Evolutionary conservation across 257 asterid species (phyloP), one percentile per base, ranked within the genome.

Genomic region (Asclepias syriaca): DNA sequence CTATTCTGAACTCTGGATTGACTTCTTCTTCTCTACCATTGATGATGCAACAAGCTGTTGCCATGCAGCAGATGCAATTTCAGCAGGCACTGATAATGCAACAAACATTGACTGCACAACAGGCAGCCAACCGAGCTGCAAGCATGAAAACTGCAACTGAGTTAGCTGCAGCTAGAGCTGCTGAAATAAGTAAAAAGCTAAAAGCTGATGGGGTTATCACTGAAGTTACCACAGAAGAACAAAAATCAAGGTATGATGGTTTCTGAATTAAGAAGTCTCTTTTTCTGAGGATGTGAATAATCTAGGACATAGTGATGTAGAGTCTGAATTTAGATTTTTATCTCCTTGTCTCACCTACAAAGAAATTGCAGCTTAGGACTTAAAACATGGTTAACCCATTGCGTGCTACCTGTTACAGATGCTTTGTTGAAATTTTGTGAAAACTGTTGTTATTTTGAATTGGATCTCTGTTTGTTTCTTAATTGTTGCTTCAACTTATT

Each of bases 41-140:
- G 87, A 87, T 85, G 83, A 87, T 92, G 98, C 97, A 91, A 84
- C 98, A 94, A 81, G 96, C 96, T 70, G 99, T 94, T 78, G 99
- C 98, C 60, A 87, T 87, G 95, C 97, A 94, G 66, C 99, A 94
- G 86, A 90, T 91, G 97, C 99, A 95, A 78, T 95, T 95, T 86
- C 99, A 92, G 85, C 98, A 92, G 85, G 90, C 98, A 75, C 85
- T 95, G 68, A 72, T 95, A 78, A 83, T 95, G 96, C 99, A 95
- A 77, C 97, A 95, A 84, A 81, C 98, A 69, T 14, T 92, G 80
- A 84, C 95, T 51, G 91, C 91, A 2, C 98, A 92, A 73, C 99
- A 92, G 84, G 97, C 97, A 53, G 99, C 98, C 74, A 95, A 83
- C 69, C 87, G 98, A 74, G 96, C 90, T 65, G 99, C 99, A 77